A percentile compares a stretch with the other conserved stretches of the same genome.
Evolutionary conservation across 768 basidiomycete genomes (phyloP).

Genomic region (Phlebiopsis flavidoalba): DNA sequence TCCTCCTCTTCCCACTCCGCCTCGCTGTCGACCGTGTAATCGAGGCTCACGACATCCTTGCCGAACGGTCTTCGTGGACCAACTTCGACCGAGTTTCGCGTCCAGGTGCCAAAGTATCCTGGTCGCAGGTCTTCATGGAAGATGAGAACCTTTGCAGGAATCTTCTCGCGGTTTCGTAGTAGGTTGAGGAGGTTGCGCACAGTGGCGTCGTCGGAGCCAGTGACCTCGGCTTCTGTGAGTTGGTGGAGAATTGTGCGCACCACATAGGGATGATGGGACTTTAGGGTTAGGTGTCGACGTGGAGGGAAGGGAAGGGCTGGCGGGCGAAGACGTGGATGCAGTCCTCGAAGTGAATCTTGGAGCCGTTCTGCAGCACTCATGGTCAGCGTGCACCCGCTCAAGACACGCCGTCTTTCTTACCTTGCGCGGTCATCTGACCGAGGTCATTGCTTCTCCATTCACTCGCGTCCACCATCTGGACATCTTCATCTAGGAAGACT

Average conservation of each 20-base stretch:
- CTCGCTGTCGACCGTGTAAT: conserved; percentile 92
- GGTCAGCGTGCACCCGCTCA: neutral
- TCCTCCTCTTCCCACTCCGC: conserved; percentile 90
- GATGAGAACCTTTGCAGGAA: conserved; percentile 79
- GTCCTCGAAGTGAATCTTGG: conserved; percentile 11
- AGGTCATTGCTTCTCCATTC: conserved; percentile 1
- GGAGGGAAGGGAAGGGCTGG: conserved; percentile 27
- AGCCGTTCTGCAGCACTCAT: conserved; percentile 16
- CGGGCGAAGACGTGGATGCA: conserved; percentile 14
- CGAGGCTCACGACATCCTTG: conserved; percentile 68
- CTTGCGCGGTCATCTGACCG: conserved; percentile 32
- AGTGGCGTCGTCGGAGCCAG: conserved; percentile 55
- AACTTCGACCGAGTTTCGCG: conserved; percentile 69
- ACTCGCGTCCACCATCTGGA: conserved; percentile 19
- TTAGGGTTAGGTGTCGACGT: conserved; percentile 19
- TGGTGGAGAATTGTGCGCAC: conserved; percentile 51
- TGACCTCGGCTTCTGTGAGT: conserved; percentile 74
- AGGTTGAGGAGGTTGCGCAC: conserved; percentile 60
- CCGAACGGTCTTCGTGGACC: conserved; percentile 82
- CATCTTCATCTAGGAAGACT: conserved; percentile 11
- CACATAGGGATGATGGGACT: conserved; percentile 26
- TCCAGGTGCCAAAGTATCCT: conserved; percentile 95
- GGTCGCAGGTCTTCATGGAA: conserved; percentile 85
- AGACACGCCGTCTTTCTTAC: conserved; percentile 24
- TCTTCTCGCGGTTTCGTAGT: conserved; percentile 53